phyloP scores from a whole-genome alignment of 192 early-diverging fungal species.

The Fimicolochytrium jonesii region DNA sequence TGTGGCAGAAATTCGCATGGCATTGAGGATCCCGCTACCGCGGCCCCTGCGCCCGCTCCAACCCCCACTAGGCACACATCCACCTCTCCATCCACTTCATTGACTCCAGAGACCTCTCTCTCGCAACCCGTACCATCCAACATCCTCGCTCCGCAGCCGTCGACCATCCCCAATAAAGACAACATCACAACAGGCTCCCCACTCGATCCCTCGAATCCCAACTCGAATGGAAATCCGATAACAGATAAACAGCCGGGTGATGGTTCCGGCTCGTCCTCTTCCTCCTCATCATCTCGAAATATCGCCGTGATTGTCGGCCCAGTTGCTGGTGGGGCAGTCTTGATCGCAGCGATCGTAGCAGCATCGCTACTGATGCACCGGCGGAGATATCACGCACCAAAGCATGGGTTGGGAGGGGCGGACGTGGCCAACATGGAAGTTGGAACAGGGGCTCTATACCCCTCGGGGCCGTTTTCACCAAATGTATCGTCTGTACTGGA shows the following conservation, averaged over 20 bases:
- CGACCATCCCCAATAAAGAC: background rate
- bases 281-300: background rate
- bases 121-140: background rate
- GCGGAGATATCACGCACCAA: background rate
- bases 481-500: conserved; percentile 24
- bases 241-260: too few species aligned
- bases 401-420: background rate
- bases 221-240: too few species aligned
- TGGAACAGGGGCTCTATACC: background rate
- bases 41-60: too few species aligned
- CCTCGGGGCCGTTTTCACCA: background rate
- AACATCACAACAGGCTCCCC: too few species aligned
- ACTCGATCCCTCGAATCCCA: too few species aligned
- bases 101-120: conserved; percentile 7
- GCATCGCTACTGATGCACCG: background rate
- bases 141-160: background rate
- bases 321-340: background rate
- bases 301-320: background rate
- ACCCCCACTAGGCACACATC: conserved; percentile 1
- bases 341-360: background rate
- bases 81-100: conserved; percentile 12
- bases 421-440: background rate
- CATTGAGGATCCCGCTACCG: too few species aligned
- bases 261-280: background rate
- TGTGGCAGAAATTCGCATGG: conserved; percentile 19